phyloP scores from a whole-genome alignment of 306 rosid genomes.

The Fragaria iinumae region DNA sequence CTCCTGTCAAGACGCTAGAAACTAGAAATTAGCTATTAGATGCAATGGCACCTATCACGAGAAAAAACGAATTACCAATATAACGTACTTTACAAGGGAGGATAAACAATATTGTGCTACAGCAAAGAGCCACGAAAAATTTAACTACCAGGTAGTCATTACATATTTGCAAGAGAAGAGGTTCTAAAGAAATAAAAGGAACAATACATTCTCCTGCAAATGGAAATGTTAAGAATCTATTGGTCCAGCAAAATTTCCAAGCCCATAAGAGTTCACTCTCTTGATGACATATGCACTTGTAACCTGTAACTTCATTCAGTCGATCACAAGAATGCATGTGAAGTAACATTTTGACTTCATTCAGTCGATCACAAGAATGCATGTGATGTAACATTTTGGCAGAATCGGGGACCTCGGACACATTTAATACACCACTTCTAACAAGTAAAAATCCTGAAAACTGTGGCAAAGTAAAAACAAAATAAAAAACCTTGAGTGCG shows the following conservation, averaged over 20 bases:
- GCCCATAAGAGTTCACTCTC: not conserved
- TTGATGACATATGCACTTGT: not conserved
- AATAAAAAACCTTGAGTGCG: not conserved
- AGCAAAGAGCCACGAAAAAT: not conserved
- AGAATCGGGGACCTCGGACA: not conserved
- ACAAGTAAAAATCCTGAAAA: not conserved
- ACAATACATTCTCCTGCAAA: not conserved
- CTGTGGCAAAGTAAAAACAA: not conserved
- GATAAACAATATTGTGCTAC: not conserved
- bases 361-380: not conserved
- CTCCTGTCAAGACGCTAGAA: not conserved
- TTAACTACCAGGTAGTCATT: not conserved
- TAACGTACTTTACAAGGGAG: not conserved
- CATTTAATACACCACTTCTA: not conserved
- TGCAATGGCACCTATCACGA: not conserved
- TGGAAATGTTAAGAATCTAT: not conserved
- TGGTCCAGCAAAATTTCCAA: not conserved
- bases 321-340: no score
- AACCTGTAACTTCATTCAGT: not conserved
- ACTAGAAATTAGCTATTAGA: not conserved
- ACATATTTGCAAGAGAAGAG: not conserved
- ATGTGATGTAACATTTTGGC: not conserved
- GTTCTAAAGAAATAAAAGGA: not conserved
- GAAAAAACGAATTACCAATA: not conserved
- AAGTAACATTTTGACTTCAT: no score